phyloP scores from a whole-genome alignment of 2,329 filamentous ascomycete genomes.

The Talaromyces funiculosus region DNA sequence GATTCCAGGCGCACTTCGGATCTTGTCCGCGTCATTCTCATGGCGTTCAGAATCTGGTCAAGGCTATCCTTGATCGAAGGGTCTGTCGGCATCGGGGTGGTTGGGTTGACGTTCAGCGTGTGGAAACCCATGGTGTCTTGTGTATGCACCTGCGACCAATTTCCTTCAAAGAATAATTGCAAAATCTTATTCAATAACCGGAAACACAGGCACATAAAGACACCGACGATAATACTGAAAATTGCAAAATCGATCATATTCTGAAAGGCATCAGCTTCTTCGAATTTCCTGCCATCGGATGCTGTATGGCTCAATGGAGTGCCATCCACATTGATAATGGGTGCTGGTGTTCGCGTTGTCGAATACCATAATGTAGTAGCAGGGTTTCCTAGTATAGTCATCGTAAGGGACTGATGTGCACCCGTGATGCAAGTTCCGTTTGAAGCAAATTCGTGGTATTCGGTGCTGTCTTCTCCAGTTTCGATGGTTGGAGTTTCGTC shows the following conservation, averaged over 20 bases:
- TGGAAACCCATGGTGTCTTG: neutral
- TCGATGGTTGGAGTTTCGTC: neutral
- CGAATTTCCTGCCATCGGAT: neutral
- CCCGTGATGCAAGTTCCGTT: neutral
- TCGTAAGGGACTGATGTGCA: neutral
- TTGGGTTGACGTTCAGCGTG: neutral
- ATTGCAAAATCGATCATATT: neutral
- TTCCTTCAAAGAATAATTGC: neutral
- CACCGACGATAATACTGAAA: neutral
- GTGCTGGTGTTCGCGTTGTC: neutral
- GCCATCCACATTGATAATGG: neutral
- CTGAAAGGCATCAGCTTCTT: neutral
- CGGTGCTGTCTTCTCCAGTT: neutral
- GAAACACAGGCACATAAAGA: neutral
- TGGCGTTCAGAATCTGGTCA: neutral
- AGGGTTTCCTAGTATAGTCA: neutral
- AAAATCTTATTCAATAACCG: neutral
- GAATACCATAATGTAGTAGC: neutral
- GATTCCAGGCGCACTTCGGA: neutral
- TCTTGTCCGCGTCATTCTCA: neutral
- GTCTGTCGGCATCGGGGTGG: neutral
- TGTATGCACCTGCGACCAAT: neutral
- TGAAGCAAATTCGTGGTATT: neutral
- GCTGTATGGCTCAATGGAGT: neutral
- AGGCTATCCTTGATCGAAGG: neutral